Evolutionary conservation across 2,329 filamentous ascomycete species (phyloP), one percentile per base, ranked within the genome.

Genomic region (Ophiosphaerella narmari): DNA sequence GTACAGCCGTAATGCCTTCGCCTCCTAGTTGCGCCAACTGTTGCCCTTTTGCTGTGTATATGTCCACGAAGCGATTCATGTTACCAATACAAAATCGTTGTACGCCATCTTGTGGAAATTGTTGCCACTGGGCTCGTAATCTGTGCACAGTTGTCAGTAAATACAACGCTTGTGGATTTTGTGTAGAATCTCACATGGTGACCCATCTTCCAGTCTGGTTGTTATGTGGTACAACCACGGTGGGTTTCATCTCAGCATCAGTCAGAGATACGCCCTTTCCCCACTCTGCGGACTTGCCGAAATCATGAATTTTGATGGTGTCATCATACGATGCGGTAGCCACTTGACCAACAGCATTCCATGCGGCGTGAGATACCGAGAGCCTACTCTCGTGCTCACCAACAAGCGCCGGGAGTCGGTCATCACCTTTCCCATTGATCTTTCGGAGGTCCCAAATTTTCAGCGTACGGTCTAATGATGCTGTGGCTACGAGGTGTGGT

Each of bases 201-300:
- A 97, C 91, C 91, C 91, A 97, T 47, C 92, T 82, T 0, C 93
- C 94, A 0, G 92, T 97, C 75, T 99, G 94, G 66, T 96, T 97
- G 67, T 99, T 99, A 67, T 99, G 94, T 9, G 80, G 80, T 1
- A 97, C 82, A 1, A 84, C 77, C 0, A 86, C 81, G 0, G 80
- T 77, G 0, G 93, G 92, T 54, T 84, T 77, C 81, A 96, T 89
- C 7, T 83, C 79, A 11, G 80, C 74, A 1, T 85, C 80, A 0
- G 74, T 71, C 9, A 96, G 43, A 83, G 78, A 0, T 82, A 85
- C 1, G 77, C 71, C 57, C 77, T 80, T 85, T 85, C 78, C 68
- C 70, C 76, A 77, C 6, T 69, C 58, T 12, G 65, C 66, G 13
- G 67, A 73, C 7, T 75, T 70, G 5, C 75, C 79, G 60, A 96